These are phyloP conservation scores for Candida coquimbonensis DNA, from an alignment of 805 yeast genomes.

Conservation along the genomic window DNA sequence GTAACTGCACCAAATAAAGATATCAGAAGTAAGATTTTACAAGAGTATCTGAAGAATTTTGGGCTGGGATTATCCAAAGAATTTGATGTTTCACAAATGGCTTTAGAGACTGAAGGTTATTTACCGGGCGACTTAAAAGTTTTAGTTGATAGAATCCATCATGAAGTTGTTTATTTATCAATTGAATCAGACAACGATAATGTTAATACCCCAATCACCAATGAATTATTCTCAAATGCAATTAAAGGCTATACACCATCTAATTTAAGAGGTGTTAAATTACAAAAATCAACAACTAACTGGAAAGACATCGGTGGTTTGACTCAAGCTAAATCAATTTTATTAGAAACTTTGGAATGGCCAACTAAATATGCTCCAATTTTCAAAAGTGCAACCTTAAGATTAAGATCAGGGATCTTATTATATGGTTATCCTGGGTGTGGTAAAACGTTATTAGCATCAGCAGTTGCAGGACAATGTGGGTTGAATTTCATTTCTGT, in stretches of 20 bases:
- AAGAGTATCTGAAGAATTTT: constrained; percentile 17
- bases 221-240: constrained; percentile 45
- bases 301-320: constrained; percentile 94
- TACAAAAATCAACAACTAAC: constrained; percentile 62
- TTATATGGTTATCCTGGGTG: constrained; percentile 97
- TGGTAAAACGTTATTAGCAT: constrained; percentile 89
- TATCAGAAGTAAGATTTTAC: constrained; percentile 43
- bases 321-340: constrained; percentile 60
- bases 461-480: constrained; percentile 90
- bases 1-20: constrained; percentile 65
- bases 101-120: constrained; percentile 80
- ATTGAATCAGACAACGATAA: constrained; percentile 6
- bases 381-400: constrained; percentile 79
- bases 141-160: constrained; percentile 62
- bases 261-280: constrained; percentile 76
- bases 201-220: constrained; percentile 15
- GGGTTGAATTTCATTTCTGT: constrained; percentile 89
- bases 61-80: constrained; percentile 30
- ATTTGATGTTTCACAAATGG: constrained; percentile 43
- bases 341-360: constrained; percentile 92
- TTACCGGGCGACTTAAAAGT: constrained; percentile 75
- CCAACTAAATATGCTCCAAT: constrained; percentile 95
- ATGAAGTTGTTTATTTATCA: constrained; percentile 29
- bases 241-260: constrained; percentile 71
- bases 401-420: constrained; percentile 83